Evolutionary conservation across 176 grass and related monocot genomes (phyloP), one percentile per base, ranked within the genome.

Genomic region (Triticum dicoccoides): DNA sequence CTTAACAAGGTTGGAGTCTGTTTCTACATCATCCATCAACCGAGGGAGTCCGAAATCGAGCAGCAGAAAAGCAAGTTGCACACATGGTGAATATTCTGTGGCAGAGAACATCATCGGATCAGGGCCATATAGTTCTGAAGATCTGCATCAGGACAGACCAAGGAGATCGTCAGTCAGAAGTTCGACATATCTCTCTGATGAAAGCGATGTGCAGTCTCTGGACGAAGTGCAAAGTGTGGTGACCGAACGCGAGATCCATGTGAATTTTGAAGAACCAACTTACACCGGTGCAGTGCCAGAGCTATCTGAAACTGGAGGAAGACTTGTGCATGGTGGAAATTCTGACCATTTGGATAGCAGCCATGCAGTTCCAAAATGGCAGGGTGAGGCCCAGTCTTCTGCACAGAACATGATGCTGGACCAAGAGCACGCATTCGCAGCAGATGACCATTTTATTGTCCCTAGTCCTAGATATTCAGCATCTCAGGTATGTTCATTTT

Each of bases 231-330:
- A 87, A 68, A 81, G 66, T 69, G 44, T 54, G 18, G 25, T 90
- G 69, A 81, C 80, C 51, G 93, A 95, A 42, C 82, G 32, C 42
- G 94, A 93, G 61, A 93, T 96, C 70, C 89, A 96, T 83, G 91
- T 96, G 20, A 89, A 90, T 62, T 93, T 87, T 85, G 91, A 95
- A 89, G 78, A 93, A 80, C 58, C 84, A 37, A 82, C 75, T 71
- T 70, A 51, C 42, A 89, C n/a, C 27, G 24, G 47, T 86, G 25
- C 29, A 70, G 66, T 89, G n/a, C 65, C 38, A 84, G 66, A 73
- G 29, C 9, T 65, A 61, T 72, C 83, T 65, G 86, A 82, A 86
- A 65, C 39, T 66, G 79, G 47, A 85, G 72, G 62, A 67, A 82
- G 49, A 75, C 37, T 44, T 88, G 21, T 72, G 11, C 90, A 82